Percentiles rank a stretch among this genome's conserved stretches.
Evolutionary conservation across 1,284 basidiomycete species (phyloP).

Genomic region (Cryptococcus sp.): DNA sequence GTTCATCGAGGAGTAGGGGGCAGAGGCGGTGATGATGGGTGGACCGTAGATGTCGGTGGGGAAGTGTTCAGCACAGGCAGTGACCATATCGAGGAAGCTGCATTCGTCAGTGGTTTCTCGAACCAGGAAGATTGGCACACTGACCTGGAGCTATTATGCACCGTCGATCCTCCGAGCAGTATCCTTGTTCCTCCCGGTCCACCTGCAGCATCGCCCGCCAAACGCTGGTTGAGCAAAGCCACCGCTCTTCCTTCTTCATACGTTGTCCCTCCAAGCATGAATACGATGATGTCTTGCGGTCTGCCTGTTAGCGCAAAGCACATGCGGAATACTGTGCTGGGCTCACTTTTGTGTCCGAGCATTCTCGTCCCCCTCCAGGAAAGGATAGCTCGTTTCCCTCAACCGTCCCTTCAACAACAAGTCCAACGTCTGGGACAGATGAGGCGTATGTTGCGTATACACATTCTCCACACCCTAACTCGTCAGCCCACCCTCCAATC

Average conservation of each 20-base stretch:
- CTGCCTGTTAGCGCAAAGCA: conserved; percentile 47
- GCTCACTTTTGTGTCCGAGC: conserved; percentile 39
- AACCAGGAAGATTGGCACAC: not conserved
- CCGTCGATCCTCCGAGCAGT: conserved; percentile 81
- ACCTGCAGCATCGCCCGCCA: conserved; percentile 46
- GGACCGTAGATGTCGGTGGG: conserved; percentile 42
- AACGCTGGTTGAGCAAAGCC: conserved; percentile 76
- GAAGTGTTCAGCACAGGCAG: conserved; percentile 39
- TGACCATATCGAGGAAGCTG: conserved; percentile 48
- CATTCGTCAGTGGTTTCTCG: conserved; percentile 5
- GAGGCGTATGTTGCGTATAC: conserved; percentile 95
- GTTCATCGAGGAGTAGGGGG: no score
- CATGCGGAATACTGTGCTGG: not conserved
- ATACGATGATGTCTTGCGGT: conserved; percentile 89
- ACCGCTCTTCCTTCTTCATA: conserved; percentile 86
- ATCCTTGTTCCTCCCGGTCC: conserved; percentile 57
- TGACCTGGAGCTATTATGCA: conserved; percentile 86
- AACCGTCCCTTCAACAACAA: conserved; percentile 79
- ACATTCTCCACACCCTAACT: conserved; percentile 93
- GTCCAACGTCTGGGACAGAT: conserved; percentile 87
- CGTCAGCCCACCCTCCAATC: not conserved
- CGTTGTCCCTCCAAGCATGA: conserved; percentile 89
- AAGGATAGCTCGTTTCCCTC: conserved; percentile 85
- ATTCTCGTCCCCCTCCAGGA: conserved; percentile 61
- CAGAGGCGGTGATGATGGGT: conserved; percentile 15